Evolutionary conservation across 148 eudicot genomes (phyloP).

Genomic region (Nyssa sinensis): DNA sequence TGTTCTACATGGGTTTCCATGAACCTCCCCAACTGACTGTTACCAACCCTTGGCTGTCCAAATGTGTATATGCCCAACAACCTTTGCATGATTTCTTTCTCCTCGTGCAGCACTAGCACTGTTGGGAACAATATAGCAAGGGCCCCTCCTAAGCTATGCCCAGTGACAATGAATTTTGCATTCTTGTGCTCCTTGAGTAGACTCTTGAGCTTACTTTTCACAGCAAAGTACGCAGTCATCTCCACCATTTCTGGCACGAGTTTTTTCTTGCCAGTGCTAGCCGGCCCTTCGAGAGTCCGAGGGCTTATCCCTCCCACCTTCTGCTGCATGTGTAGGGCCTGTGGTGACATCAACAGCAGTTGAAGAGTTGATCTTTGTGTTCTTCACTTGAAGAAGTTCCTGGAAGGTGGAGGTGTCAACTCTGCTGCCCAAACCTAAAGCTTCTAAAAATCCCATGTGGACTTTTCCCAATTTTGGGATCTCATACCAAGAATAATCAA

Average conservation of each 20-base stretch:
- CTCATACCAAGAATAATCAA: constrained; percentile 65
- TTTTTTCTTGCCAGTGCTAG: constrained; percentile 6
- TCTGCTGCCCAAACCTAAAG: constrained; percentile 59
- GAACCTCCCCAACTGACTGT: constrained; percentile 39
- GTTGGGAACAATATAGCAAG: constrained; percentile 57
- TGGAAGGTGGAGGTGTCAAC: constrained; percentile 34
- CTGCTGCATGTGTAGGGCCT: constrained; percentile 11
- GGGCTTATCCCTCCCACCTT: neutral
- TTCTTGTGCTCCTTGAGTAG: constrained; percentile 46
- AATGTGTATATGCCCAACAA: constrained; percentile 42
- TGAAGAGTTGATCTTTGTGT: neutral
- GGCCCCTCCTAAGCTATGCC: constrained; percentile 62
- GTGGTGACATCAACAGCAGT: neutral
- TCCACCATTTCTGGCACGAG: constrained; percentile 29
- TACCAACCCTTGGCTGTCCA: constrained; percentile 58
- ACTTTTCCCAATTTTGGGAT: constrained; percentile 52
- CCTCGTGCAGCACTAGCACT: constrained; percentile 41
- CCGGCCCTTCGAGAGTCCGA: neutral
- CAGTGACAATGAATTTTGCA: constrained; percentile 53
- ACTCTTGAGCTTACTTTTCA: constrained; percentile 41
- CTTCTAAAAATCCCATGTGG: constrained; percentile 65
- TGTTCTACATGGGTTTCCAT: constrained; percentile 38
- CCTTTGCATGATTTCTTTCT: constrained; percentile 37
- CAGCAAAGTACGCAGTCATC: constrained; percentile 45
- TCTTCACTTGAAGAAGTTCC: constrained; percentile 24